Conservation (phyloP, 2,329 filamentous ascomycete genomes). For the Aureobasidium sp. region DNA sequence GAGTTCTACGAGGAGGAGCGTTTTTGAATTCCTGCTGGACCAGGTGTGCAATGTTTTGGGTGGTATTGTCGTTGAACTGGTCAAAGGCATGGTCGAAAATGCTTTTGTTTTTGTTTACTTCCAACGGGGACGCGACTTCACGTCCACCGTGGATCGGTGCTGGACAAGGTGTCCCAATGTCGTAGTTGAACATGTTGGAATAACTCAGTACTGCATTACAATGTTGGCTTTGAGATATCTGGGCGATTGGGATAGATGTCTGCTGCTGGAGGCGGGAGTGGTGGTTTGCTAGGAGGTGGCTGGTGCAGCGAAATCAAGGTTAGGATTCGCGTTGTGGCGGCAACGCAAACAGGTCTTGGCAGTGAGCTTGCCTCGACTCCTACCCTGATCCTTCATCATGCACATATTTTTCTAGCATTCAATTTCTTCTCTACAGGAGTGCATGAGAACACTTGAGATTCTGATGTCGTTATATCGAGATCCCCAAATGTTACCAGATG, state of each 20-base stretch:
- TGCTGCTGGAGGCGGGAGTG: neutral
- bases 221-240: neutral
- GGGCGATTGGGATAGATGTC: neutral
- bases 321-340: neutral
- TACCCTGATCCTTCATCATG: neutral
- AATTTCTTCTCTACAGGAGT: no score
- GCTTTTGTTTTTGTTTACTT: slow-evolving; percentile 11
- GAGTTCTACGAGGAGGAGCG: slow-evolving; percentile 21
- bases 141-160: neutral
- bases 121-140: slow-evolving; percentile 4
- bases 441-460: no score
- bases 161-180: slow-evolving; percentile 5
- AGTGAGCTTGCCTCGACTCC: neutral
- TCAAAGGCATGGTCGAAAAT: slow-evolving; percentile 7
- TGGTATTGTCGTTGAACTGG: slow-evolving; percentile 16
- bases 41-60: slow-evolving; percentile 14
- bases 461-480: no score
- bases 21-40: slow-evolving; percentile 23
- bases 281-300: slow-evolving; percentile 3
- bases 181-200: slow-evolving; percentile 2
- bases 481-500: no score
- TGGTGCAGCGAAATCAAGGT: slow-evolving; percentile 8
- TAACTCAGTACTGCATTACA: slow-evolving; percentile 4
- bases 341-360: neutral
- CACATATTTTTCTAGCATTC: neutral